Evolutionary conservation across 768 basidiomycete species (phyloP).

Genomic region (Xerocomellus amylosporus): DNA sequence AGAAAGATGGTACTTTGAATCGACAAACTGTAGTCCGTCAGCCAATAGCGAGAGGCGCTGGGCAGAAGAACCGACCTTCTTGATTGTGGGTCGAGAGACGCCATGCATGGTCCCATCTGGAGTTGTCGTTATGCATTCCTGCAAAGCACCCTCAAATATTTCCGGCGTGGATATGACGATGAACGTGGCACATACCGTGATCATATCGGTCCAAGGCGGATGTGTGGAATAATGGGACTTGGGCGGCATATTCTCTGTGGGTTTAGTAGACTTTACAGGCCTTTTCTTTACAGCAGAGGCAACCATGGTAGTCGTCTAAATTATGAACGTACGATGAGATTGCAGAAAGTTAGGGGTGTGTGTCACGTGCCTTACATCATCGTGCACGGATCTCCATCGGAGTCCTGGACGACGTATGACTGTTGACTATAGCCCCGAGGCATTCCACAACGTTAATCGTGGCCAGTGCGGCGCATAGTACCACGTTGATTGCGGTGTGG

Average conservation of each 20-base stretch:
- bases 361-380: constrained; percentile 4
- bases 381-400: not conserved
- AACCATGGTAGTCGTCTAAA: not conserved
- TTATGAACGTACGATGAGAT: not conserved
- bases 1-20: constrained; percentile 51
- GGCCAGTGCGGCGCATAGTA: not conserved
- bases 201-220: constrained; percentile 50
- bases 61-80: constrained; percentile 53
- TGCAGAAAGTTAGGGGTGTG: constrained; percentile 1
- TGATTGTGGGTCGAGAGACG: constrained; percentile 75
- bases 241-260: not conserved
- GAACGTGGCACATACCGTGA: constrained; percentile 31
- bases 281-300: constrained; percentile 9
- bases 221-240: constrained; percentile 46
- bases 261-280: constrained; percentile 10
- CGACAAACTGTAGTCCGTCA: constrained; percentile 42
- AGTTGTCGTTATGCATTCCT: constrained; percentile 73
- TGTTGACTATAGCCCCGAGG: not conserved
- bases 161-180: not conserved
- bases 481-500: not conserved
- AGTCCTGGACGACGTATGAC: not conserved
- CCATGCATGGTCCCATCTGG: constrained; percentile 66
- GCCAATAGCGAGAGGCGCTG: not conserved
- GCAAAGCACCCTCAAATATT: not conserved
- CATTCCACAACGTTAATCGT: not conserved